Conservation (phyloP, 768 basidiomycete species). For the Tricholoma flavovirens region DNA sequence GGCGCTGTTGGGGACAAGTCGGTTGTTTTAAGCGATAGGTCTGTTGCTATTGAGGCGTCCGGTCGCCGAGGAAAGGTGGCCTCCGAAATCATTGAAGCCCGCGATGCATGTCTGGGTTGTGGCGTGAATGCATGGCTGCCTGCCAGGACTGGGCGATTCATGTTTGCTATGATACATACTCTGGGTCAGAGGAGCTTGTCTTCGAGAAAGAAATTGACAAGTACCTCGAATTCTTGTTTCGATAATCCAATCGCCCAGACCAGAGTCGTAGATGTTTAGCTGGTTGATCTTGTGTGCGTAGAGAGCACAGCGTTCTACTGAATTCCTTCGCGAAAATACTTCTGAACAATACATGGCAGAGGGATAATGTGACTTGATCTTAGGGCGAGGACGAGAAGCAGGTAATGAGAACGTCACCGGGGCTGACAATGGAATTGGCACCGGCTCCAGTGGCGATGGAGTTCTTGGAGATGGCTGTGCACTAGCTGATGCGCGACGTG, state of each 20-base stretch:
- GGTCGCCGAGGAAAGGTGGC: constrained; percentile 73
- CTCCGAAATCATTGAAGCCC: constrained; percentile 68
- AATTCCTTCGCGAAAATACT: constrained; percentile 45
- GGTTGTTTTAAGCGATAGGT: constrained; percentile 45
- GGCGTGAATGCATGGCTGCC: constrained; percentile 40
- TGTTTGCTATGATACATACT: constrained; percentile 18
- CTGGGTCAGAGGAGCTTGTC: constrained; percentile 1
- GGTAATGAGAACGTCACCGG: constrained; percentile 2
- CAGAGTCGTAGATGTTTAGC: constrained; percentile 67
- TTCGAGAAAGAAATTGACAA: constrained; percentile 12
- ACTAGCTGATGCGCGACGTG: constrained; percentile 26
- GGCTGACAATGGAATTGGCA: not conserved
- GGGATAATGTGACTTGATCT: constrained; percentile 39
- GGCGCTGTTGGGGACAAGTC: constrained; percentile 52
- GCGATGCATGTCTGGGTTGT: constrained; percentile 63
- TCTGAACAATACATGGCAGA: constrained; percentile 70
- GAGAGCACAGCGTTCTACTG: constrained; percentile 62
- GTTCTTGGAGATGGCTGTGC: constrained; percentile 31
- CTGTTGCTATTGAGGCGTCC: constrained; percentile 77
- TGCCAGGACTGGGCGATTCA: constrained; percentile 27
- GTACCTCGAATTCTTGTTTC: constrained; percentile 52
- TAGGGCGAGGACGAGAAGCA: constrained; percentile 18
- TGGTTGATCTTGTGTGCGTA: constrained; percentile 86
- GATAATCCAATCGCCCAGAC: constrained; percentile 70
- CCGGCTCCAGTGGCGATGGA: constrained; percentile 26